Evolutionary conservation across 2,329 filamentous ascomycete species (phyloP).

Genomic region (Annulohypoxylon truncatum): DNA sequence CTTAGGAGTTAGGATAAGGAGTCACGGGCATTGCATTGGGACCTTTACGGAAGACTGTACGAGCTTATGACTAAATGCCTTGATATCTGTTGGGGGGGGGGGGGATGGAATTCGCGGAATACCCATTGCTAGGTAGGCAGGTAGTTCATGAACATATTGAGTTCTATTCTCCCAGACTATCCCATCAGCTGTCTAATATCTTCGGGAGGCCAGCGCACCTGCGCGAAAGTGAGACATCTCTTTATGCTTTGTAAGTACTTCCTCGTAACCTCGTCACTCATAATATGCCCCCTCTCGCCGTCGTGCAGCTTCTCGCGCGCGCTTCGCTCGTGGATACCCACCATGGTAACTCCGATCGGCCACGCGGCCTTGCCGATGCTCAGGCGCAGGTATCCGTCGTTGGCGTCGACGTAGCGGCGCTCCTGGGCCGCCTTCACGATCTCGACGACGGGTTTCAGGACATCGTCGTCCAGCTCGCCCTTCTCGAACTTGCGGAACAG

Average conservation of each 20-base stretch:
- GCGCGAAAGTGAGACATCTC: slow-evolving; percentile 93
- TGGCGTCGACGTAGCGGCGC: slow-evolving; percentile 93
- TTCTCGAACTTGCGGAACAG: slow-evolving; percentile 91
- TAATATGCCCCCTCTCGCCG: slow-evolving; percentile 89
- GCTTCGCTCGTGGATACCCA: slow-evolving; percentile 97
- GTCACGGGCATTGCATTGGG: slow-evolving; percentile 26
- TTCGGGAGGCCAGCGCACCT: slow-evolving; percentile 94
- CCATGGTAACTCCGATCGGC: slow-evolving; percentile 99
- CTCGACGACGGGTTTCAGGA: slow-evolving; percentile 86
- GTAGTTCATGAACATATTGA: slow-evolving; percentile 8
- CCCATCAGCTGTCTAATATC: slow-evolving; percentile 97
- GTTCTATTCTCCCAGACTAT: slow-evolving; percentile 52
- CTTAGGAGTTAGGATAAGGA: slow-evolving; percentile 36
- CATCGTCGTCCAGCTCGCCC: slow-evolving; percentile 79
- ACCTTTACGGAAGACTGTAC: slow-evolving; percentile 9
- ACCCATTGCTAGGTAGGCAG: slow-evolving; percentile 14
- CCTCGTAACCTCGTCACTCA: slow-evolving; percentile 94
- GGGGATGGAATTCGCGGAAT: slow-evolving; percentile 22
- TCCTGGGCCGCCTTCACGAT: slow-evolving; percentile 93
- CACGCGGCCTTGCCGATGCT: slow-evolving; percentile 97
- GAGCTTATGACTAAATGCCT: slow-evolving; percentile 8
- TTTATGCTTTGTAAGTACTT: slow-evolving; percentile 99
- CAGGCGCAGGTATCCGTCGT: slow-evolving; percentile 91
- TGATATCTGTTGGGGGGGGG: neutral
- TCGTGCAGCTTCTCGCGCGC: slow-evolving; percentile 95